Conservation (phyloP, 1,284 basidiomycete genomes). For the Entoloma clypeatum region DNA sequence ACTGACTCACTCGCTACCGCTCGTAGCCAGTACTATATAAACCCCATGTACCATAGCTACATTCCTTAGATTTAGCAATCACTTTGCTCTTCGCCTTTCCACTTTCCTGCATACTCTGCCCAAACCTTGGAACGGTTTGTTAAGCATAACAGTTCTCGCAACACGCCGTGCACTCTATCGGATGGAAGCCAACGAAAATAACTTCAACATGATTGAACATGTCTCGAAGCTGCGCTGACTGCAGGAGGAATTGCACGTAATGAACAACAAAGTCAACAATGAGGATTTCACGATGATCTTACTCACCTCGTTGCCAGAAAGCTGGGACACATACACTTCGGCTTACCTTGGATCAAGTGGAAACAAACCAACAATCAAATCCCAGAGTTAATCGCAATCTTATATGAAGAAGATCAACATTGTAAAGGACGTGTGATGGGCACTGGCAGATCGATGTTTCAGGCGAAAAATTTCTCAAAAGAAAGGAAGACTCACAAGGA, state of each 20-base stretch:
- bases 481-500: neutral
- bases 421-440: neutral
- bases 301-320: slow-evolving; percentile 21
- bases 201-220: slow-evolving; percentile 22
- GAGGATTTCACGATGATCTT: slow-evolving; percentile 9
- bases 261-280: slow-evolving; percentile 18
- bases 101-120: too few species aligned
- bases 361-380: slow-evolving; percentile 2
- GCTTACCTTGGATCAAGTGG: slow-evolving; percentile 5
- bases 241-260: slow-evolving; percentile 21
- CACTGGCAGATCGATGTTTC: neutral
- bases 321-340: slow-evolving; percentile 10
- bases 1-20: too few species aligned
- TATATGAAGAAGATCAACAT: slow-evolving; percentile 5
- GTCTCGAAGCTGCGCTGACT: slow-evolving; percentile 19
- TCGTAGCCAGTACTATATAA: too few species aligned
- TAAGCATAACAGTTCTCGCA: too few species aligned
- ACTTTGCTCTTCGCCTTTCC: too few species aligned
- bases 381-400: slow-evolving; percentile 5
- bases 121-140: too few species aligned
- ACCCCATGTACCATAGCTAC: too few species aligned
- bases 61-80: too few species aligned
- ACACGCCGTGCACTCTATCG: too few species aligned
- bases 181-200: too few species aligned
- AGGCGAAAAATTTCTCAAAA: too few species aligned